Conservation (phyloP, 306 rosid species). For the Prinsepia uniflora region DNA sequence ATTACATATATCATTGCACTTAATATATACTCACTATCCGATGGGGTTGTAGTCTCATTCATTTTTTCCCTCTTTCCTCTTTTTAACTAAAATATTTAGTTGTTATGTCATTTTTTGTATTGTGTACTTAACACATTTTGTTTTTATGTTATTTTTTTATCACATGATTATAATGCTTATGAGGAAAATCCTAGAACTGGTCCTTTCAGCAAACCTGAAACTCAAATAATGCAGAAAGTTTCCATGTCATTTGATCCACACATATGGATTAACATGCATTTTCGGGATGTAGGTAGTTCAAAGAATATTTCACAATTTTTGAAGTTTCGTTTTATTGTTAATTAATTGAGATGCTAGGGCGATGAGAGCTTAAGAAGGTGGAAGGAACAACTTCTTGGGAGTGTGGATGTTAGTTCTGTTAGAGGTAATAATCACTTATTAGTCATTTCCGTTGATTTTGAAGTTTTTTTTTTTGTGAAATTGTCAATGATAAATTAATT, state of each 20-base stretch:
- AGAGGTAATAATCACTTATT: too few species aligned
- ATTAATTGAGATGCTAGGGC: too few species aligned
- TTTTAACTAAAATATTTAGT: slow-evolving; percentile 10
- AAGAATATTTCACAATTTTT: background rate
- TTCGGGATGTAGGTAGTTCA: slow-evolving; percentile 90
- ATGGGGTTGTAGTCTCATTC: background rate
- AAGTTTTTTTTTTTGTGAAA: too few species aligned
- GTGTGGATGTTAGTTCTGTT: too few species aligned
- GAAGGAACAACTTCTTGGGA: too few species aligned
- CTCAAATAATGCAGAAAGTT: slow-evolving; percentile 83
- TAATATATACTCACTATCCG: background rate
- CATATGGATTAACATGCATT: slow-evolving; percentile 92
- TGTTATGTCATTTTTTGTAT: background rate
- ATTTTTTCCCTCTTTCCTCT: slow-evolving; percentile 11
- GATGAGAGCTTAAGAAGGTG: too few species aligned
- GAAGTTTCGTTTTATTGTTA: too few species aligned
- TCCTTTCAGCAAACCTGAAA: slow-evolving; percentile 97
- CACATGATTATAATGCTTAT: slow-evolving; percentile 92
- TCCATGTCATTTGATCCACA: slow-evolving; percentile 89
- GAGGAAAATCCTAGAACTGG: slow-evolving; percentile 92
- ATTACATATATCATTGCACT: background rate
- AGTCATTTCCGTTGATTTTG: too few species aligned
- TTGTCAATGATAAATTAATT: too few species aligned
- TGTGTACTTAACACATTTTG: slow-evolving; percentile 14
- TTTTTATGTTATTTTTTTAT: slow-evolving; percentile 21